Percentiles rank a stretch among this genome's conserved stretches.
Conservation (phyloP, 352 stramenopile species). For the Phytopythium aichiense region DNA sequence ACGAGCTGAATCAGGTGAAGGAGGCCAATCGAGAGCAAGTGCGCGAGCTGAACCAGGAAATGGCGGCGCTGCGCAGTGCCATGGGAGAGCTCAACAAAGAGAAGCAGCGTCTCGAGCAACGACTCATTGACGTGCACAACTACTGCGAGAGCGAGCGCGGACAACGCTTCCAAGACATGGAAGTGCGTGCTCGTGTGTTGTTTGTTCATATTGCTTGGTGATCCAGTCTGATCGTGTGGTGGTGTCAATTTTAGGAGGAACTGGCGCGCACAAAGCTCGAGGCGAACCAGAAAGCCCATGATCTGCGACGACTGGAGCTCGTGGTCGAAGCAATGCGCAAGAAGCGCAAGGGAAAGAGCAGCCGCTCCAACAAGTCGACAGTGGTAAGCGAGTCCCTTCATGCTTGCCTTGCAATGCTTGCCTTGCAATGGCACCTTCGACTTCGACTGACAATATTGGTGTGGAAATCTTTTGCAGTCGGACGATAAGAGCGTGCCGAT, state of each 20-base stretch:
- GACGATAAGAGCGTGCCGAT: slow-evolving; percentile 5
- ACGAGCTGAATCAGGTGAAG: slow-evolving; percentile 47
- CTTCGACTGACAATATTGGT: background rate
- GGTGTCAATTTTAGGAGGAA: slow-evolving; percentile 21
- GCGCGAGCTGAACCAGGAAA: slow-evolving; percentile 23
- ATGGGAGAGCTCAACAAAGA: slow-evolving; percentile 42
- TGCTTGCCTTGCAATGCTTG: background rate
- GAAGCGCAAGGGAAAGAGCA: slow-evolving; percentile 38
- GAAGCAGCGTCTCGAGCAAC: slow-evolving; percentile 55
- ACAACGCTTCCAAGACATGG: slow-evolving; percentile 52
- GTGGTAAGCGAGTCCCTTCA: background rate
- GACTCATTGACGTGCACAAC: slow-evolving; percentile 65
- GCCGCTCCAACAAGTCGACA: background rate
- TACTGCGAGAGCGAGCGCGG: slow-evolving; percentile 64
- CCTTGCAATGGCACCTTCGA: background rate
- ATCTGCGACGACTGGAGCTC: slow-evolving; percentile 41
- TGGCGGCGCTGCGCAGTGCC: slow-evolving; percentile 22
- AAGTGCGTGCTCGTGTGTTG: slow-evolving; percentile 14
- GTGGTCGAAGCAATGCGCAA: slow-evolving; percentile 32
- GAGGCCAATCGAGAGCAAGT: slow-evolving; percentile 39
- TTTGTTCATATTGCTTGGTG: background rate
- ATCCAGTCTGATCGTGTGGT: background rate
- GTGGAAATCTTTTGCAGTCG: background rate
- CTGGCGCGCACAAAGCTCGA: slow-evolving; percentile 48
- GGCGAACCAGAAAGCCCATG: slow-evolving; percentile 39